Evolutionary conservation across 805 yeast species (phyloP).

Genomic region (Komagataella pseudopastoris): DNA sequence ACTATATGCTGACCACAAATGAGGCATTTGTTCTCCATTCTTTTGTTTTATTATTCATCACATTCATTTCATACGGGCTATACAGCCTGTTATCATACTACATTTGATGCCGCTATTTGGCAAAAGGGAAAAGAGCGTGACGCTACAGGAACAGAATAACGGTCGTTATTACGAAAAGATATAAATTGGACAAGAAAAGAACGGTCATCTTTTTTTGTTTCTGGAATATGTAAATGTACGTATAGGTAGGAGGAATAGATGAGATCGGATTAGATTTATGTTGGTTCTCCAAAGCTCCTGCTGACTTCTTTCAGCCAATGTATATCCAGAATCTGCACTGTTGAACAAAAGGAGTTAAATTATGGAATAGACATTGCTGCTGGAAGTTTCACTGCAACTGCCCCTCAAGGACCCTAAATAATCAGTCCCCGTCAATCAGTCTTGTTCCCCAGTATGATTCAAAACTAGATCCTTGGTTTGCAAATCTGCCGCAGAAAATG

Average conservation of each 20-base stretch:
- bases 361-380: background rate
- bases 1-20: conserved; percentile 31
- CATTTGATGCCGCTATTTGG: background rate
- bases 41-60: conserved; percentile 3
- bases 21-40: conserved; percentile 21
- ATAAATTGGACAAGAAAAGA: background rate
- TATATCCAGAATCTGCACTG: background rate
- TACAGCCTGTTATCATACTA: conserved; percentile 1
- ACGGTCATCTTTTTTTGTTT: background rate
- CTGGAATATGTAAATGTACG: background rate
- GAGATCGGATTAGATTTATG: conserved; percentile 14
- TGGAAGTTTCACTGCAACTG: background rate
- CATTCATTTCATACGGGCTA: conserved; percentile 3
- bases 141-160: background rate
- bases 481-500: background rate
- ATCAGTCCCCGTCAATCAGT: background rate
- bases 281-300: conserved; percentile 8
- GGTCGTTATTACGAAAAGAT: background rate
- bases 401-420: background rate
- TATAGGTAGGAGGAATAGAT: background rate
- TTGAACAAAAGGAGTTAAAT: background rate
- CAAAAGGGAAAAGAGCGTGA: background rate
- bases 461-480: background rate
- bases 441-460: background rate
- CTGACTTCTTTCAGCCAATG: background rate